A percentile compares a stretch with the other conserved stretches of the same genome.
phyloP scores from a whole-genome alignment of 306 rosid species.

The Rosa rugosa region DNA sequence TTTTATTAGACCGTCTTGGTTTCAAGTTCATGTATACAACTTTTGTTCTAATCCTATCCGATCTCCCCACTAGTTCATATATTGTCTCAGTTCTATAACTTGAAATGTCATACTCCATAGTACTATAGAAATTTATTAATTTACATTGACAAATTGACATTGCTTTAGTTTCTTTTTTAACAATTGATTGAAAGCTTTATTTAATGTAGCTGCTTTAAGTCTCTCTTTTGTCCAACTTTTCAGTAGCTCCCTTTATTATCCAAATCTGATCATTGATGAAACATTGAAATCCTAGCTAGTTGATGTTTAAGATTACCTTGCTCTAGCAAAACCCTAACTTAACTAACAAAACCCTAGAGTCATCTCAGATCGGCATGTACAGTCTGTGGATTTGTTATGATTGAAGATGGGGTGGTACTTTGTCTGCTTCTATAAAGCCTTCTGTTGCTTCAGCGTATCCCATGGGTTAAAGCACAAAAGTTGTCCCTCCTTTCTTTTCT shows the following conservation, averaged over 20 bases:
- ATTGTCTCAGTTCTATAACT: too few relatives aligned
- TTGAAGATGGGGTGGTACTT: background rate
- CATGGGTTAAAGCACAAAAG: conserved; percentile 5
- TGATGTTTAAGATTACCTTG: background rate
- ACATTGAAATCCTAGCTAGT: background rate
- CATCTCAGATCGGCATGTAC: background rate
- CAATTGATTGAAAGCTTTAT: too few relatives aligned
- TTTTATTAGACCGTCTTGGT: background rate
- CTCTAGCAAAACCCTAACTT: background rate
- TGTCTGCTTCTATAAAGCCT: background rate
- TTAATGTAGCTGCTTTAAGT: too few relatives aligned
- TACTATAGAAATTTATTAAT: too few relatives aligned
- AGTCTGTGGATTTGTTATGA: background rate
- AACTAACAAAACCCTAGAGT: background rate
- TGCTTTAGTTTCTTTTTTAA: too few relatives aligned
- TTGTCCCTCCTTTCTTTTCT: background rate
- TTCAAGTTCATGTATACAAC: background rate
- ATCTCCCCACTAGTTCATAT: too few relatives aligned
- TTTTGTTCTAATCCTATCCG: too few relatives aligned
- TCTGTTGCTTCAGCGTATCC: background rate
- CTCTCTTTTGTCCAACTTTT: too few relatives aligned
- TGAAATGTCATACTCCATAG: too few relatives aligned
- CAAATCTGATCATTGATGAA: background rate
- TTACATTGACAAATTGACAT: too few relatives aligned
- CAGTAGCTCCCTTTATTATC: background rate